These are phyloP conservation scores for Talaromyces adpressus DNA, from an alignment of 495 filamentous ascomycete genomes.

Conservation along the genomic window DNA sequence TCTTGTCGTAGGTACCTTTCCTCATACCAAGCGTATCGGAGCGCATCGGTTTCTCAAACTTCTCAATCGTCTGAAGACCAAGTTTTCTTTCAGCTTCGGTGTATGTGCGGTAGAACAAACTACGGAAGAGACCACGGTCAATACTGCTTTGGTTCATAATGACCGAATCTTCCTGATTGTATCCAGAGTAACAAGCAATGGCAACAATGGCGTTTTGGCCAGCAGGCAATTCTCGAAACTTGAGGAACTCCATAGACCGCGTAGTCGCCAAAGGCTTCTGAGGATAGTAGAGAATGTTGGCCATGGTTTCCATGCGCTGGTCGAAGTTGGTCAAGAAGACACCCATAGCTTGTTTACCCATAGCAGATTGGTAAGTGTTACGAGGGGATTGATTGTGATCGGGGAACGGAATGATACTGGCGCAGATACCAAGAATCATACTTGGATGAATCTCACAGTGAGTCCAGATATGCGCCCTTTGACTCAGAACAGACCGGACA, in stretches of 20 bases:
- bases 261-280: slow-evolving; percentile 97
- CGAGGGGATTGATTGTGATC: slow-evolving; percentile 98
- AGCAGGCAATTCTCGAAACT: slow-evolving; percentile 93
- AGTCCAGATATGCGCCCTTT: slow-evolving; percentile 80
- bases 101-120: slow-evolving; percentile 95
- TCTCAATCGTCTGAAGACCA: slow-evolving; percentile 80
- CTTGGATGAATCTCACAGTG: slow-evolving; percentile 99
- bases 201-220: slow-evolving; percentile 98
- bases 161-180: slow-evolving; percentile 99
- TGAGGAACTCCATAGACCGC: slow-evolving; percentile 95
- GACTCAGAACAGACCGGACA: slow-evolving; percentile 76
- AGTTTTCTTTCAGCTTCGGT: slow-evolving; percentile 92
- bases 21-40: slow-evolving; percentile 82
- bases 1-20: slow-evolving; percentile 95
- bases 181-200: slow-evolving; percentile 95
- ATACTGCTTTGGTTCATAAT: slow-evolving; percentile 99
- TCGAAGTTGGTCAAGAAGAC: slow-evolving; percentile 95
- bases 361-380: slow-evolving; percentile 99
- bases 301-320: slow-evolving; percentile 98
- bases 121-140: slow-evolving; percentile 93
- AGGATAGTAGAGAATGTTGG: slow-evolving; percentile 96
- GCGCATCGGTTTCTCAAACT: slow-evolving; percentile 91
- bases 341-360: slow-evolving; percentile 99
- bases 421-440: slow-evolving; percentile 97
- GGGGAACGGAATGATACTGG: slow-evolving; percentile 98